Conservation (phyloP, 2,329 filamentous ascomycete genomes). For the Diaporthe citrichinensis region DNA sequence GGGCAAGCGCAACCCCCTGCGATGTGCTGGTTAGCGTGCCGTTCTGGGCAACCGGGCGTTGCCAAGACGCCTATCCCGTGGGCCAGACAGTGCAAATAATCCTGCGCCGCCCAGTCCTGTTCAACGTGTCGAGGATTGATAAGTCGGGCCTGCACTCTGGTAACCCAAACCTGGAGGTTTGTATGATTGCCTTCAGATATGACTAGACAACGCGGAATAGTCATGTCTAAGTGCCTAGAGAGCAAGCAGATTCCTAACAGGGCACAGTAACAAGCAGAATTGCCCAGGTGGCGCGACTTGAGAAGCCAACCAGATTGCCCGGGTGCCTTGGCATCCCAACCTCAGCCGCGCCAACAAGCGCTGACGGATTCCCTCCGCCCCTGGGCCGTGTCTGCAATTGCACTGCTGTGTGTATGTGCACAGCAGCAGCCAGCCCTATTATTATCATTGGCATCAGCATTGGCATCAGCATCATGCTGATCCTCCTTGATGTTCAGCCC, state of each 20-base stretch:
- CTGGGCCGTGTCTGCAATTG: neutral
- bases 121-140: neutral
- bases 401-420: neutral
- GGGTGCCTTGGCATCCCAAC: slow-evolving; percentile 9
- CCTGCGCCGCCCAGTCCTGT: neutral
- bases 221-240: neutral
- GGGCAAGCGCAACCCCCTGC: slow-evolving; percentile 19
- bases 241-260: neutral
- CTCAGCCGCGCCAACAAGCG: neutral
- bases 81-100: slow-evolving; percentile 6
- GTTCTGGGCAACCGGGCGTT: neutral
- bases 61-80: neutral
- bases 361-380: neutral
- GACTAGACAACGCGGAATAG: neutral
- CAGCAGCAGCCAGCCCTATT: neutral
- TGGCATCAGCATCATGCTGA: neutral
- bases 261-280: neutral
- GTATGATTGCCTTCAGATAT: neutral
- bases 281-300: neutral
- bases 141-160: neutral
- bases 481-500: neutral
- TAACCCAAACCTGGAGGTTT: neutral
- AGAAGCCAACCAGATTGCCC: slow-evolving; percentile 6
- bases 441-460: neutral
- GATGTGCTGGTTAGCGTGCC: slow-evolving; percentile 21